Conservation (phyloP, 2,329 filamentous ascomycete genomes). For the Phoma sp. region DNA sequence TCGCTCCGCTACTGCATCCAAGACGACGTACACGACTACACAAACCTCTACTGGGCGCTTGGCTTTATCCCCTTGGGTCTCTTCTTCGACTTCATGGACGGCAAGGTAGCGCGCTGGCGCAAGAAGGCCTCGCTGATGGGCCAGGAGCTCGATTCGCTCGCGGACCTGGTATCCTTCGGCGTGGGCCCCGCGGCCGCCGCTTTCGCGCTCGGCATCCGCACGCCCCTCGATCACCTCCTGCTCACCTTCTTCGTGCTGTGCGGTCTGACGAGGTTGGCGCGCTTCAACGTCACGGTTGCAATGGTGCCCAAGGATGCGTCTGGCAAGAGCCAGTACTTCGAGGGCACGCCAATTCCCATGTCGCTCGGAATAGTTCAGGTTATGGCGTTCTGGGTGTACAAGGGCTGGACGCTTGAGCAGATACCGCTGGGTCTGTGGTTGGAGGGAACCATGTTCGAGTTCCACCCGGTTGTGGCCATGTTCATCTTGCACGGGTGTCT, state of each 20-base stretch:
- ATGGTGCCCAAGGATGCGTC: slow-evolving; percentile 88
- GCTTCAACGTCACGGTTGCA: slow-evolving; percentile 95
- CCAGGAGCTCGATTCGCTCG: slow-evolving; percentile 93
- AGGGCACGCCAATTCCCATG: slow-evolving; percentile 95
- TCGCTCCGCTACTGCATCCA: slow-evolving; percentile 92
- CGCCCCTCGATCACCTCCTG: slow-evolving; percentile 79
- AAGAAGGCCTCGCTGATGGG: slow-evolving; percentile 98
- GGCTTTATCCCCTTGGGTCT: slow-evolving; percentile 83
- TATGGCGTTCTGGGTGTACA: slow-evolving; percentile 88
- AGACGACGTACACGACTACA: slow-evolving; percentile 65
- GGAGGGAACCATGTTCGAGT: slow-evolving; percentile 73
- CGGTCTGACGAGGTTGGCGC: slow-evolving; percentile 88
- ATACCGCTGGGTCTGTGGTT: slow-evolving; percentile 79
- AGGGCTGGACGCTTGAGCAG: slow-evolving; percentile 79
- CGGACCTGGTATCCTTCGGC: slow-evolving; percentile 95
- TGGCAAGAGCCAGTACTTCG: slow-evolving; percentile 94
- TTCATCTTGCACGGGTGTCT: slow-evolving; percentile 90
- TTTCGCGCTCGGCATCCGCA: slow-evolving; percentile 88
- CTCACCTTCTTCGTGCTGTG: slow-evolving; percentile 92
- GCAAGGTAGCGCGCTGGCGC: slow-evolving; percentile 94
- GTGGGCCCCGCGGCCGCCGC: slow-evolving; percentile 86
- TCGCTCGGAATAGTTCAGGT: slow-evolving; percentile 79
- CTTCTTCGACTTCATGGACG: slow-evolving; percentile 98
- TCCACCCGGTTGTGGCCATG: slow-evolving; percentile 81
- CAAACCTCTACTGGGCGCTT: slow-evolving; percentile 82